These are phyloP conservation scores for Xylariaceae sp. DNA, from an alignment of 2,329 filamentous ascomycete genomes.

Conservation along the genomic window DNA sequence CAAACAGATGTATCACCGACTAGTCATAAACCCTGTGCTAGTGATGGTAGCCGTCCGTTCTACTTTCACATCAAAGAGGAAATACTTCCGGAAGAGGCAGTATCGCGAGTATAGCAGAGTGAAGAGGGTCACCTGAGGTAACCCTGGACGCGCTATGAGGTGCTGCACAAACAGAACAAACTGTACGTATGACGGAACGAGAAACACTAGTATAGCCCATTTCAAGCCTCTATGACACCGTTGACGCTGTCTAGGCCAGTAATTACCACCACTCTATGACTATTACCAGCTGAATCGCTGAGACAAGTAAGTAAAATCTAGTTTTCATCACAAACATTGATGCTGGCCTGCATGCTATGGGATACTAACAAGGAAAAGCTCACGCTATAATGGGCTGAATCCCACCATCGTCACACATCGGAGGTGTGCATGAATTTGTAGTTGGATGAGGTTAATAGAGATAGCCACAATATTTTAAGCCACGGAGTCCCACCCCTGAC, in stretches of 20 bases:
- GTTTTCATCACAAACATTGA: not conserved
- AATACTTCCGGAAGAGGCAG: not conserved
- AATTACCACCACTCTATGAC: not conserved
- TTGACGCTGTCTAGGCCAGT: not conserved
- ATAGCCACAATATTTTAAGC: no score
- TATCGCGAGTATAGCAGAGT: not conserved
- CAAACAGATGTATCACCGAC: not conserved
- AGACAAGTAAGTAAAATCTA: not conserved
- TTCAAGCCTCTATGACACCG: not conserved
- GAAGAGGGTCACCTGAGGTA: not conserved
- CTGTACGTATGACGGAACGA: no score
- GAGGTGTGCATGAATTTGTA: no score
- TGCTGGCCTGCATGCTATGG: no score
- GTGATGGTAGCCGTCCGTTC: not conserved
- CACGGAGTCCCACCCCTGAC: no score
- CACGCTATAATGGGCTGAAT: not conserved
- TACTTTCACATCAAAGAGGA: not conserved
- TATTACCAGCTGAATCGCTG: not conserved
- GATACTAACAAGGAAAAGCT: not conserved
- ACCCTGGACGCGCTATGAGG: not conserved
- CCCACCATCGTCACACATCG: not conserved
- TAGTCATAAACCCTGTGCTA: not conserved
- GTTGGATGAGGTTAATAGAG: no score
- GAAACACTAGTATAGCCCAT: not conserved
- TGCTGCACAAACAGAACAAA: not conserved